Conservation (phyloP, 2,329 filamentous ascomycete genomes). For the Pseudogymnoascus sp. region DNA sequence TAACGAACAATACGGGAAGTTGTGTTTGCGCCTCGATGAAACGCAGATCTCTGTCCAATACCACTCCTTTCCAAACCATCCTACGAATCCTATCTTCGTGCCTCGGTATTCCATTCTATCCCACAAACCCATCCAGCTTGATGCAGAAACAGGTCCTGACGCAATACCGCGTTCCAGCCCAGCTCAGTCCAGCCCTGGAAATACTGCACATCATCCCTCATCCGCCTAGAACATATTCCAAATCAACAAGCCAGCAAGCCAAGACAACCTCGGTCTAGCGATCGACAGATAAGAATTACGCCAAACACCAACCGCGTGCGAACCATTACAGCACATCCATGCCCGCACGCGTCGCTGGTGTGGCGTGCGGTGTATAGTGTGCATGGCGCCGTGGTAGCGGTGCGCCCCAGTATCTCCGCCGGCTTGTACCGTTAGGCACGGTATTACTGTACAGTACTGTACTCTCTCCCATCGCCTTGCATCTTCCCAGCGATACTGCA, state of each 20-base stretch:
- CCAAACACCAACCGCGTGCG: neutral
- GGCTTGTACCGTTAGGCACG: neutral
- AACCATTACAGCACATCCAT: neutral
- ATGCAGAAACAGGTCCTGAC: neutral
- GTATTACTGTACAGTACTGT: too few species aligned
- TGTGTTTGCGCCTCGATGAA: neutral
- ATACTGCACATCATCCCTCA: neutral
- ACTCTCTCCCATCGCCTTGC: neutral
- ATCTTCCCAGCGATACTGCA: neutral
- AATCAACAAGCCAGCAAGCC: neutral
- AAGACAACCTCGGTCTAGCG: constrained; percentile 1
- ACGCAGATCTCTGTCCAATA: neutral
- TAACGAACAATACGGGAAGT: neutral
- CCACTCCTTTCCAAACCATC: neutral
- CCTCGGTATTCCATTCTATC: neutral
- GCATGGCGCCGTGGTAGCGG: neutral
- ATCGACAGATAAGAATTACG: neutral
- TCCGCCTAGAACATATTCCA: neutral
- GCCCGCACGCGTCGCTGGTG: neutral
- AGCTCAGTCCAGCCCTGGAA: neutral
- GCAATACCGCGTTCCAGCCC: neutral
- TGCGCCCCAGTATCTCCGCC: neutral
- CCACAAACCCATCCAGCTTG: neutral
- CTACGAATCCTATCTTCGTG: neutral
- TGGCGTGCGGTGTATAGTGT: neutral